Percentiles rank a stretch among this genome's conserved stretches.
phyloP scores from a whole-genome alignment of 2,329 filamentous ascomycete species.

The Davidsoniella eucalypti region DNA sequence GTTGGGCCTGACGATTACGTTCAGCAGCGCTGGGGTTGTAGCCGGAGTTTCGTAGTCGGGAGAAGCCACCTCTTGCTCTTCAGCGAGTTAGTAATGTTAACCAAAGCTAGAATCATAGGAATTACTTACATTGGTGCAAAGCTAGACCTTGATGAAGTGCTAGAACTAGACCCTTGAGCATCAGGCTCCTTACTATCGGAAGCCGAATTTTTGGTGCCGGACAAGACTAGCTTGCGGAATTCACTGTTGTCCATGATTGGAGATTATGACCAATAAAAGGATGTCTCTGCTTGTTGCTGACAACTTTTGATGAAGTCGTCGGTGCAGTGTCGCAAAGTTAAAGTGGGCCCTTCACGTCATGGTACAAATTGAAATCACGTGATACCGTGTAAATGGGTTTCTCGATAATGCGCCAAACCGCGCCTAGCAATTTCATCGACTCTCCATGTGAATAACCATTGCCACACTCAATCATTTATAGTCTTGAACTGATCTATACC shows the following conservation, averaged over 20 bases:
- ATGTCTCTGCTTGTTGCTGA: not conserved
- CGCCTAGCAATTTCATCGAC: too few species aligned
- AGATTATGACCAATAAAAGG: not conserved
- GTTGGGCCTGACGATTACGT: constrained; percentile 37
- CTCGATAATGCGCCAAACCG: too few species aligned
- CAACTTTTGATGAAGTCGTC: not conserved
- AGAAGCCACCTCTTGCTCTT: not conserved
- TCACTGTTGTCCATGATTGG: constrained; percentile 79
- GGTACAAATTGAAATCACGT: not conserved
- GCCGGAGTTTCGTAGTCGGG: constrained; percentile 23
- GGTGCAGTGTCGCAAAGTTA: not conserved
- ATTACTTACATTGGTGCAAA: constrained; percentile 30
- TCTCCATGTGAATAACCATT: too few species aligned
- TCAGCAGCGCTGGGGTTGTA: constrained; percentile 25
- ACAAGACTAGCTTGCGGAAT: constrained; percentile 64
- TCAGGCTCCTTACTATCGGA: constrained; percentile 12
- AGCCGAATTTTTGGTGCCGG: constrained; percentile 26
- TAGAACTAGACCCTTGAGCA: not conserved
- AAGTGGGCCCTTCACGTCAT: constrained; percentile 3
- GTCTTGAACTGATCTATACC: too few species aligned
- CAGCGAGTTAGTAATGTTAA: not conserved
- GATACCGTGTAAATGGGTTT: constrained; percentile 6
- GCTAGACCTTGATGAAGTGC: not conserved
- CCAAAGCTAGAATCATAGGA: not conserved
- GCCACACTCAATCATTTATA: too few species aligned